Evolutionary conservation across 2,329 filamentous ascomycete species (phyloP).

Genomic region (Aureobasidium namibiae): DNA sequence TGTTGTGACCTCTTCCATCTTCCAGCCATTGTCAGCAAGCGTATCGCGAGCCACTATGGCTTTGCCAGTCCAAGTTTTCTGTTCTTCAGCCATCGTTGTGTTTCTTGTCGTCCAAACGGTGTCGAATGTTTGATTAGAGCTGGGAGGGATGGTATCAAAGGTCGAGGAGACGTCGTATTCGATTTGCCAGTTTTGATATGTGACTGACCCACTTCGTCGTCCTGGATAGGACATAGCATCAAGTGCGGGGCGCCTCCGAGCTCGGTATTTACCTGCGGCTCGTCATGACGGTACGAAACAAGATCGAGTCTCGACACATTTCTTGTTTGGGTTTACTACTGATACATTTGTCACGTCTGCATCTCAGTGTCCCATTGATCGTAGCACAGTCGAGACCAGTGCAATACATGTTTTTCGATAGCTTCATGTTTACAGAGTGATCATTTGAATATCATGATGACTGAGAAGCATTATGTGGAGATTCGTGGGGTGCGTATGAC

Average conservation of each 20-base stretch:
- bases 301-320: background rate
- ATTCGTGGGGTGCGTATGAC: no score
- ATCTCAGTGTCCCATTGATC: no score
- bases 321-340: background rate
- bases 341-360: background rate
- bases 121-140: conserved; percentile 21
- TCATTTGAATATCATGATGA: no score
- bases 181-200: background rate
- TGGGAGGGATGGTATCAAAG: conserved; percentile 21
- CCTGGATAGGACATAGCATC: background rate
- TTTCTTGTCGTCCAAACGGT: conserved; percentile 16
- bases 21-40: conserved; percentile 31
- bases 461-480: no score
- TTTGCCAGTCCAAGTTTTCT: conserved; percentile 18
- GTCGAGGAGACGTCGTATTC: conserved; percentile 16
- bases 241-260: background rate
- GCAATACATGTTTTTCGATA: no score
- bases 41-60: conserved; percentile 34
- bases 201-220: background rate
- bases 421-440: no score
- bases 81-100: background rate
- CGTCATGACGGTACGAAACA: background rate
- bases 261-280: background rate
- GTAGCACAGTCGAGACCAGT: no score
- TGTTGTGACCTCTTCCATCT: conserved; percentile 30